These are phyloP conservation scores for Penicillium crystallinum DNA, from an alignment of 495 filamentous ascomycete genomes.

Conservation along the genomic window DNA sequence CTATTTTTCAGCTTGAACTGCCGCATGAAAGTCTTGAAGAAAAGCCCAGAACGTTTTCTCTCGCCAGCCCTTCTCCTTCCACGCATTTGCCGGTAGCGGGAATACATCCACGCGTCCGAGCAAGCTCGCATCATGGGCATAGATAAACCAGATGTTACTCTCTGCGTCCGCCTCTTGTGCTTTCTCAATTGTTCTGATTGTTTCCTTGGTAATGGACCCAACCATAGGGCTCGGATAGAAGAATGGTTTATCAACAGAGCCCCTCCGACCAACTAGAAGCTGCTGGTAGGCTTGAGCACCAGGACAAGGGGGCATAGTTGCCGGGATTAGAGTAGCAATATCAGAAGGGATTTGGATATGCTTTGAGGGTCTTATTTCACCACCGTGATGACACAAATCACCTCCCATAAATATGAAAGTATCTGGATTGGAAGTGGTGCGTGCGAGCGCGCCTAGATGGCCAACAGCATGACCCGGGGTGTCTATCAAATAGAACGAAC, in stretches of 20 bases:
- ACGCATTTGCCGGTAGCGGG: constrained; percentile 46
- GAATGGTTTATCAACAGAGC: constrained; percentile 4
- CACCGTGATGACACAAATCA: constrained; percentile 50
- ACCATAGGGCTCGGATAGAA: constrained; percentile 3
- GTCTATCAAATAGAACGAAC: constrained; percentile 43
- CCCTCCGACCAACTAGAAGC: background rate
- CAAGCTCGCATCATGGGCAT: constrained; percentile 51
- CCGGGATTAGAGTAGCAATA: background rate
- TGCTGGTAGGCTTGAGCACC: background rate
- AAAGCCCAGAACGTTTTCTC: constrained; percentile 49
- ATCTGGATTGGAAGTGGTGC: constrained; percentile 24
- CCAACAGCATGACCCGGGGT: constrained; percentile 39
- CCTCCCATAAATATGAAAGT: constrained; percentile 46
- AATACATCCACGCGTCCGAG: constrained; percentile 45
- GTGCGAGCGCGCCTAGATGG: constrained; percentile 35
- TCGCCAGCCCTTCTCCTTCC: constrained; percentile 48
- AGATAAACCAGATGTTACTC: constrained; percentile 45
- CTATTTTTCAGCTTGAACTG: background rate
- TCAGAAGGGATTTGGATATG: constrained; percentile 2
- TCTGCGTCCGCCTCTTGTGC: constrained; percentile 46
- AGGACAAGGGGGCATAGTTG: background rate
- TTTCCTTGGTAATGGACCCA: constrained; percentile 7
- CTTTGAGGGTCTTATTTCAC: constrained; percentile 46
- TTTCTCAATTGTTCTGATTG: constrained; percentile 35
- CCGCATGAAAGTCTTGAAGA: constrained; percentile 45